Base-by-base conservation (phyloP, 345 rosid genomes). In the Camelina neglecta region DNA sequence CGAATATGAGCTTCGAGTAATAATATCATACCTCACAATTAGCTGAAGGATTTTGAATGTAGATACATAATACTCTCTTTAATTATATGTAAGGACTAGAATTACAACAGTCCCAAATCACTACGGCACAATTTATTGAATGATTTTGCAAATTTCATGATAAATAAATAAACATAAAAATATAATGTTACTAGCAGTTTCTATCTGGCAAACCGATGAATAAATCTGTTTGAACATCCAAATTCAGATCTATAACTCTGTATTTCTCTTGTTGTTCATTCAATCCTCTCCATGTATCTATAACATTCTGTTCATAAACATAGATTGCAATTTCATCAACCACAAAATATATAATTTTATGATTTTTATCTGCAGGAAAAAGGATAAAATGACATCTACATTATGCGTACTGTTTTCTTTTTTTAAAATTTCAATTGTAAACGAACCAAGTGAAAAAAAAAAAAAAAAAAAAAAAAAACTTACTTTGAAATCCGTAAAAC, bases 181-280 rank as follows among this genome's bases (percentile, higher is more conserved):
- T 29, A 39, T 31, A 65, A 42, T 65, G 56, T 50, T n/a, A 61
- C 41, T 60, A 63, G 26, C 11, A 49, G 20, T 65, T 15, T 31
- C 26, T 67, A 48, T 60, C 29, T 31, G 78, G 81, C 42, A 73
- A 73, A 38, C 81, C 78, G 68, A 78, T 72, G 73, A 72, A 39
- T 21, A 78, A 66, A 72, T 72, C 81, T 41, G 81, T 72, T 41
- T 59, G 23, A 10, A 66, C 81, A 33, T 73, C 75, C 74, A 74
- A 48, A 72, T 66, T 78, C 31, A 63, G 80, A 65, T 67, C 38
- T n/a, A 68, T 67, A 72, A 5, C 81, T 74, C 35, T 73, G 62
- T 24, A 67, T 55, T 71, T 67, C 39, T 58, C 45, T 67, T 53
- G 64, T 57, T 48, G 64, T 42, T 69, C 59, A 45, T 38, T 74